Conservation (phyloP, 345 rosid genomes). For the Carallia pectinifolia region DNA sequence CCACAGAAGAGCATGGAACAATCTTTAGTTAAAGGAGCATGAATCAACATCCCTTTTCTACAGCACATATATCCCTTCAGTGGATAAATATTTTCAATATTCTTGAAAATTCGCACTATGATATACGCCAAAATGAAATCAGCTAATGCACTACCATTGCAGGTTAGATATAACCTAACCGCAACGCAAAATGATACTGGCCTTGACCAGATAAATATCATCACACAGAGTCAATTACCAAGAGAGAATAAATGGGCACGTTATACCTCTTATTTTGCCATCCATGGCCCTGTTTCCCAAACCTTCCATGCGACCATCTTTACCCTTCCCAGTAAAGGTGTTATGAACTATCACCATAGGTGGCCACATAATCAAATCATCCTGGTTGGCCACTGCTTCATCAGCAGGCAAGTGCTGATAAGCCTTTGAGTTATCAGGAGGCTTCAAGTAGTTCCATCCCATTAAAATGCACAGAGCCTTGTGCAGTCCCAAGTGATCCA, state of each 20-base stretch:
- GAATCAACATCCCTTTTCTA: too few species aligned
- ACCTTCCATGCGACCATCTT: constrained; percentile 97
- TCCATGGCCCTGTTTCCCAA: constrained; percentile 97
- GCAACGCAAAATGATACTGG: not conserved
- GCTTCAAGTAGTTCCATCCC: constrained; percentile 88
- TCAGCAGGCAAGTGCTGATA: constrained; percentile 75
- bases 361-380: constrained; percentile 95
- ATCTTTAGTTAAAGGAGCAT: too few species aligned
- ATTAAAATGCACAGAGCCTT: constrained; percentile 89
- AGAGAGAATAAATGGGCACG: constrained; percentile 28
- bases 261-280: constrained; percentile 84
- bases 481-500: constrained; percentile 96
- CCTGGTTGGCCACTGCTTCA: constrained; percentile 75
- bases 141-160: too few species aligned
- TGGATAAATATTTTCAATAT: too few species aligned
- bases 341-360: constrained; percentile 90
- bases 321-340: constrained; percentile 89
- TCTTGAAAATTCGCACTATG: too few species aligned
- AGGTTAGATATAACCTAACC: too few species aligned
- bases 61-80: too few species aligned
- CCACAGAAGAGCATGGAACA: too few species aligned
- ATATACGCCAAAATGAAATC: too few species aligned
- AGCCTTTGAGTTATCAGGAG: constrained; percentile 84
- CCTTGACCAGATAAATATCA: constrained; percentile 9
- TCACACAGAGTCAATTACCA: constrained; percentile 25